These are phyloP conservation scores for Allomyces macrogynus DNA, from an alignment of 192 early-diverging fungal species.

Conservation along the genomic window DNA sequence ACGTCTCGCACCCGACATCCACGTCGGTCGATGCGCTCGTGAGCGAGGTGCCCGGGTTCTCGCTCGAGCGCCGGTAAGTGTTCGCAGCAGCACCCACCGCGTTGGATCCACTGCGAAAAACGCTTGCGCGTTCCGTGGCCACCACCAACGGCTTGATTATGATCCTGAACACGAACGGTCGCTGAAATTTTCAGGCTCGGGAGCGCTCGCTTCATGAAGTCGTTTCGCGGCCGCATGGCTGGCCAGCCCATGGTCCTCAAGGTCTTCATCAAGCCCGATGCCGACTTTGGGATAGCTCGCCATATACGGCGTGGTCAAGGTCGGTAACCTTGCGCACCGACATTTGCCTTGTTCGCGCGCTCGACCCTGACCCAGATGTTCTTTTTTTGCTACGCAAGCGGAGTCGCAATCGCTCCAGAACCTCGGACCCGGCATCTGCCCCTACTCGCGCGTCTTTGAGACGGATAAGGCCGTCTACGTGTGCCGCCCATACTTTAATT, in stretches of 20 bases:
- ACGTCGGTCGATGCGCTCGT: too few species aligned
- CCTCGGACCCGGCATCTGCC: slow-evolving; percentile 55
- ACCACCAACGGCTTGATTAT: too few species aligned
- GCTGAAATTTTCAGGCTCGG: slow-evolving; percentile 36
- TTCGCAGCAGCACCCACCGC: too few species aligned
- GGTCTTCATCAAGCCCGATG: slow-evolving; percentile 74
- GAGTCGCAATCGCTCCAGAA: slow-evolving; percentile 20
- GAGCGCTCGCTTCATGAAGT: slow-evolving; percentile 85
- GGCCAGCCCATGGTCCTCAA: slow-evolving; percentile 77
- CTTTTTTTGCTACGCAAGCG: slow-evolving; percentile 8
- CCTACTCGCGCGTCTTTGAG: slow-evolving; percentile 60
- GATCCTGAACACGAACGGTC: too few species aligned
- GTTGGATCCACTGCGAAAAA: too few species aligned
- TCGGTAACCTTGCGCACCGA: neutral
- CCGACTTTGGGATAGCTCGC: slow-evolving; percentile 13
- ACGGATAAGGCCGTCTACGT: slow-evolving; percentile 79
- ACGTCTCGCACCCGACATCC: too few species aligned
- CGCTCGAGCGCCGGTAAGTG: too few species aligned
- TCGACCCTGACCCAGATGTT: slow-evolving; percentile 14
- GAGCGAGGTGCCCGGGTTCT: too few species aligned
- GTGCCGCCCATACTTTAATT: slow-evolving; percentile 68
- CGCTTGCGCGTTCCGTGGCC: too few species aligned
- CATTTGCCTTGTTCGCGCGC: neutral
- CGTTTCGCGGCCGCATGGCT: slow-evolving; percentile 57
- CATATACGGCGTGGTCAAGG: neutral